These are phyloP conservation scores for Lentinula raphanica DNA, from an alignment of 768 basidiomycete genomes.

Conservation along the genomic window DNA sequence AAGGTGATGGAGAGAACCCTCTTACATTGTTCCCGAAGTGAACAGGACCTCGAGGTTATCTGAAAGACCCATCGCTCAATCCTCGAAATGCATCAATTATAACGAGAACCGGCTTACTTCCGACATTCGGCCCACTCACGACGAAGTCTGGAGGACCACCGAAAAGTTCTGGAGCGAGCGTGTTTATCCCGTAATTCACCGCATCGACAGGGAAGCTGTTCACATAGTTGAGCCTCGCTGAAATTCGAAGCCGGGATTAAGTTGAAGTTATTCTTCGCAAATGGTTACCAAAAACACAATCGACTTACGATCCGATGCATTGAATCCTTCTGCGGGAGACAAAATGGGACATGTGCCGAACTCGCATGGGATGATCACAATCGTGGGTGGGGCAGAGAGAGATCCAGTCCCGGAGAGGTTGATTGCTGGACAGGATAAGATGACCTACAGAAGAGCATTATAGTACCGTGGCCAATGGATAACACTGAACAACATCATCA, in stretches of 20 bases:
- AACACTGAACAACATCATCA: background rate
- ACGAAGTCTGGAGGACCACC: slow-evolving; percentile 35
- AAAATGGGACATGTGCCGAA: slow-evolving; percentile 37
- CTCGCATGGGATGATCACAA: slow-evolving; percentile 31
- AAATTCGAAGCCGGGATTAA: background rate
- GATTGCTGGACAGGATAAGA: slow-evolving; percentile 42
- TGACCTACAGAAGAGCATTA: slow-evolving; percentile 23
- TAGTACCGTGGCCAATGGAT: no score
- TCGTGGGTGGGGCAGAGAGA: slow-evolving; percentile 26
- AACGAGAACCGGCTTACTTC: slow-evolving; percentile 24
- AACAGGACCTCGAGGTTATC: slow-evolving; percentile 14
- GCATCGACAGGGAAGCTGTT: slow-evolving; percentile 33
- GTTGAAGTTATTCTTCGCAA: no score
- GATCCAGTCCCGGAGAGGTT: slow-evolving; percentile 45
- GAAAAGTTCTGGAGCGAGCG: slow-evolving; percentile 37
- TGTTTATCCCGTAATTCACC: slow-evolving; percentile 38
- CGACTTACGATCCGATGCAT: slow-evolving; percentile 25
- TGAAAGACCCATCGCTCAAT: background rate
- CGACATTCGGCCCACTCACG: slow-evolving; percentile 42
- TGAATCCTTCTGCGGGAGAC: slow-evolving; percentile 37
- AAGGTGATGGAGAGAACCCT: background rate
- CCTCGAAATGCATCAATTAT: background rate
- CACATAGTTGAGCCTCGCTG: slow-evolving; percentile 31
- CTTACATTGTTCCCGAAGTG: slow-evolving; percentile 1
- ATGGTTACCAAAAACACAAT: background rate